Percentiles rank a stretch among this genome's conserved stretches.
Conservation (phyloP, 192 early-diverging fungal species). For the Rhizophagus sp. region DNA sequence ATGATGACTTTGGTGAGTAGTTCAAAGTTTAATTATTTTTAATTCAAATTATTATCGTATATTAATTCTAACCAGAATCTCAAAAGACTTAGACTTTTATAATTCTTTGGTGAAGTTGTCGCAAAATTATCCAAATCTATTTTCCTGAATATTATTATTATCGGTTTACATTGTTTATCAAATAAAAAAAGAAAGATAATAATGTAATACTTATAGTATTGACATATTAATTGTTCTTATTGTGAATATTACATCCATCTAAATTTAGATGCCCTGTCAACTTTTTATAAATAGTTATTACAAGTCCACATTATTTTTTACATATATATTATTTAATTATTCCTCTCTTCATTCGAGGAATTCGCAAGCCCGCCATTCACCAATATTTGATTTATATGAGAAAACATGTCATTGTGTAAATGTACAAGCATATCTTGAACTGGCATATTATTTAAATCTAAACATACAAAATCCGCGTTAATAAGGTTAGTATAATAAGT, state of each 20-base stretch:
- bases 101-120: conserved; percentile 34
- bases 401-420: conserved; percentile 14
- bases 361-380: background rate
- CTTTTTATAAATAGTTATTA: background rate
- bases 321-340: background rate
- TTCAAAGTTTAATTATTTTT: background rate
- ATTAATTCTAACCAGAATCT: too few relatives aligned
- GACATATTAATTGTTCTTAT: background rate
- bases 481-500: background rate
- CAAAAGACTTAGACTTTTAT: conserved; percentile 37
- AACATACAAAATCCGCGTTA: background rate
- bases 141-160: background rate
- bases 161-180: background rate
- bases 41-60: background rate
- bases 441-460: background rate
- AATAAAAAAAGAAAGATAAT: background rate
- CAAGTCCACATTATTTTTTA: background rate
- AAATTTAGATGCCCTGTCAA: background rate
- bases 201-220: too few relatives aligned
- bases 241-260: background rate
- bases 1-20: conserved; percentile 41
- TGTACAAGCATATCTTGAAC: conserved; percentile 15
- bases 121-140: conserved; percentile 1
- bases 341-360: background rate
- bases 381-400: conserved; percentile 7